Conservation (phyloP, 2,329 filamentous ascomycete genomes). For the Colletotrichum sp. region DNA sequence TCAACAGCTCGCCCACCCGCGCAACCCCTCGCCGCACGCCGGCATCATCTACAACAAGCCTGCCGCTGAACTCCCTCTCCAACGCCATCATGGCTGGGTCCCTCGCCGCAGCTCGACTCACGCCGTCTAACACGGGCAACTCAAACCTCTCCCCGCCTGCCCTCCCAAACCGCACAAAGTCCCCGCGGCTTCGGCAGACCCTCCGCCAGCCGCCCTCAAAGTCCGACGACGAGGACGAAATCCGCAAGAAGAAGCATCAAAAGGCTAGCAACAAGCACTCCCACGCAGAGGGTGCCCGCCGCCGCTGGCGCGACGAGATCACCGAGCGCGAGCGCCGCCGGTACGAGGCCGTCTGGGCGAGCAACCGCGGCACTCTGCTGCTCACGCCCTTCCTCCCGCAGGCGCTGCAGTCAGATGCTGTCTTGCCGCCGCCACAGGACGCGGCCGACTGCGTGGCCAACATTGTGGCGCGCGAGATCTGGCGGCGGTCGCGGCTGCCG, state of each 20-base stretch:
- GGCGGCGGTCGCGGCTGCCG: slow-evolving; percentile 72
- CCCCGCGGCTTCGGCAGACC: slow-evolving; percentile 67
- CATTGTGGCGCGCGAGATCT: slow-evolving; percentile 77
- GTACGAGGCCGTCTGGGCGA: slow-evolving; percentile 86
- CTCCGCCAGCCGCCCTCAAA: slow-evolving; percentile 61
- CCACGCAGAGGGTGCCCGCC: slow-evolving; percentile 77
- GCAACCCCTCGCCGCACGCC: slow-evolving; percentile 32
- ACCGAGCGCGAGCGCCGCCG: slow-evolving; percentile 76
- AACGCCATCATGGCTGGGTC: slow-evolving; percentile 79
- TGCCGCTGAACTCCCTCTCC: slow-evolving; percentile 70
- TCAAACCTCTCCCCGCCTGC: slow-evolving; percentile 43
- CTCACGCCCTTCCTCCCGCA: not conserved
- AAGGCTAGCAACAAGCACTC: slow-evolving; percentile 66
- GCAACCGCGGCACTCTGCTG: slow-evolving; percentile 70
- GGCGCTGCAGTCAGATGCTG: not conserved
- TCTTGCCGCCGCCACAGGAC: slow-evolving; percentile 21
- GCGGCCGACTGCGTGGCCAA: slow-evolving; percentile 64
- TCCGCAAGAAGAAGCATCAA: slow-evolving; percentile 52
- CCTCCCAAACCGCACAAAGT: slow-evolving; percentile 47
- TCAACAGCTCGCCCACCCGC: slow-evolving; percentile 40
- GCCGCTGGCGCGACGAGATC: slow-evolving; percentile 78
- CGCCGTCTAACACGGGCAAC: slow-evolving; percentile 44
- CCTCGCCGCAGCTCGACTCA: slow-evolving; percentile 67
- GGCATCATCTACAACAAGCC: slow-evolving; percentile 37
- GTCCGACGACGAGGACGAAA: slow-evolving; percentile 59